Evolutionary conservation across 129 eudicot genomes (phyloP), one percentile per base, ranked within the genome.

Genomic region (Logfia minima): DNA sequence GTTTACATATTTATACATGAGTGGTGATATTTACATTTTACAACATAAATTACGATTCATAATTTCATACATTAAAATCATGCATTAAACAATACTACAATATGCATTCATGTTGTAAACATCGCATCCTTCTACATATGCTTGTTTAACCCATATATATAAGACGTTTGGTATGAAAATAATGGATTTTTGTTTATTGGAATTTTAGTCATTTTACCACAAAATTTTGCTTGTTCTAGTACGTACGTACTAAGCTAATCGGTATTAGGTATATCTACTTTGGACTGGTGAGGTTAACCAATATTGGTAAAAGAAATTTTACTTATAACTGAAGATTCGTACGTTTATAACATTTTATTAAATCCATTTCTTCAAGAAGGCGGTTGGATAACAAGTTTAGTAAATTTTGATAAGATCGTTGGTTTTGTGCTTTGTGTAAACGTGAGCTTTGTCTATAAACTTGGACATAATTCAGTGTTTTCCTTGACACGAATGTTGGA

Each of bases 241-340:
- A 35, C 4, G 6, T 32, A 32, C 1, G 37, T 34, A 34, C 8
- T 34, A 34, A 34, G 37, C 6, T 34, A 34, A 4, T 35, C 39
- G 60, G 69, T 59, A 63, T 74, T 74, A 21, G 78, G 69, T 74
- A 60, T 32, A 74, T 37, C 78, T 74, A 74, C 41, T 59, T 35
- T 74, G 69, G 78, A 74, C 69, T 28, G 5, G 19, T 16, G 24
- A 74, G 69, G 39, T 59, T 74, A 74, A 61, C 55, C 78, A 74
- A 35, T 22, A 21, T 59, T 35, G 68, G 52, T 35, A 60, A 60
- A 59, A 63, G 58, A 17, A 21, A 22, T 74, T 34, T 74, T 60
- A 22, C 41, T 5, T 56, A 58, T 58, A 74, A 59, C 35, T 55
- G 32, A 74, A 60, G 69, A 16, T 74, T 52, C 48, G 29, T 26